Evolutionary conservation across 108 stramenopile species (phyloP).

Genomic region (Heterococcus sp.): DNA sequence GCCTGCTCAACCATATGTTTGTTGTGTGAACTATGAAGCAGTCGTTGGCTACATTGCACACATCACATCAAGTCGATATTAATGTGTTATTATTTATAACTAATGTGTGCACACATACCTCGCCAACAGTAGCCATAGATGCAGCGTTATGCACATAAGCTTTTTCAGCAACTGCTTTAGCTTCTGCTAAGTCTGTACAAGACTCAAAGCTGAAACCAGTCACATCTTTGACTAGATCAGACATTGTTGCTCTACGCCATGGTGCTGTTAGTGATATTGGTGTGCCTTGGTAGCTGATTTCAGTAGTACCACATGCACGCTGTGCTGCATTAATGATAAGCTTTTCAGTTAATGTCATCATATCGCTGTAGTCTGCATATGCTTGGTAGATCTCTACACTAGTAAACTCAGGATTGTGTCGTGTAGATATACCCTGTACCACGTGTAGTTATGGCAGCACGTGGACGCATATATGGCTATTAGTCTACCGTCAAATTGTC

Average conservation of each 20-base stretch:
- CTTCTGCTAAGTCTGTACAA: slow-evolving; percentile 62
- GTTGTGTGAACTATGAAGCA: too few relatives aligned
- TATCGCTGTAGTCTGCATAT: slow-evolving; percentile 91
- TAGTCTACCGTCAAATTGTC: too few relatives aligned
- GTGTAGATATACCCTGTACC: slow-evolving; percentile 77
- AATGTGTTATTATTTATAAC: too few relatives aligned
- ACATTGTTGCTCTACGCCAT: slow-evolving; percentile 93
- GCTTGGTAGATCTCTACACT: slow-evolving; percentile 96
- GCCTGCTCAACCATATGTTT: too few relatives aligned
- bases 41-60: too few relatives aligned
- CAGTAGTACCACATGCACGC: slow-evolving; percentile 64
- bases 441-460: too few relatives aligned
- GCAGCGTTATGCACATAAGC: slow-evolving; percentile 72
- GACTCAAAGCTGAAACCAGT: neutral
- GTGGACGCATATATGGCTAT: too few relatives aligned
- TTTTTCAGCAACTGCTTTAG: slow-evolving; percentile 54
- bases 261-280: slow-evolving; percentile 77
- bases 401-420: slow-evolving; percentile 99
- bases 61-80: too few relatives aligned
- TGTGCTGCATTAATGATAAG: slow-evolving; percentile 62
- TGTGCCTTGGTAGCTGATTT: slow-evolving; percentile 64
- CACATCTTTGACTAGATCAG: slow-evolving; percentile 72
- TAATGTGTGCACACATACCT: too few relatives aligned
- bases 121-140: slow-evolving; percentile 46
- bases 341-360: slow-evolving; percentile 92